Evolutionary conservation across 1,139 yeast species (phyloP).

Genomic region (Maudiozyma humilis): DNA sequence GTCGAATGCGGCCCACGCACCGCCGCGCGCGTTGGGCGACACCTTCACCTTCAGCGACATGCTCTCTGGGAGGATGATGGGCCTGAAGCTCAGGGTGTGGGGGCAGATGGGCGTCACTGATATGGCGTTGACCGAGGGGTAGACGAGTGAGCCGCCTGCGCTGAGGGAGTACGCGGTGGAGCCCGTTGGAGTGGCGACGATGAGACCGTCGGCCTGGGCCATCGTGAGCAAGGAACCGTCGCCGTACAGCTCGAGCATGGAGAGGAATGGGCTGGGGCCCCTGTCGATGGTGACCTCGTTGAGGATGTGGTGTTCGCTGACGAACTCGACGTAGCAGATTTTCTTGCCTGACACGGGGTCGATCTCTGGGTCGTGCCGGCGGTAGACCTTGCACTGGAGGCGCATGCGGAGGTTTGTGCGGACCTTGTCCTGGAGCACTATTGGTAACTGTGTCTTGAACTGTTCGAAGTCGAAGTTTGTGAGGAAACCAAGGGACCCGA

Average conservation of each 20-base stretch:
- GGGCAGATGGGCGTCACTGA: constrained; percentile 91
- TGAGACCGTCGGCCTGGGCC: constrained; percentile 86
- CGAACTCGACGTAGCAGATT: constrained; percentile 46
- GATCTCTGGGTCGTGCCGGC: constrained; percentile 18
- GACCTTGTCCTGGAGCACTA: constrained; percentile 59
- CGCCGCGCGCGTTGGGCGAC: constrained; percentile 55
- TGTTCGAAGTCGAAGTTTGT: constrained; percentile 71
- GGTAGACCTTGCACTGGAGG: constrained; percentile 57
- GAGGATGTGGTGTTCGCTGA: constrained; percentile 70
- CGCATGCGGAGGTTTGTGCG: constrained; percentile 76
- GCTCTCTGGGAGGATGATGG: constrained; percentile 78
- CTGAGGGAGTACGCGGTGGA: constrained; percentile 85
- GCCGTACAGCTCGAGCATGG: constrained; percentile 76
- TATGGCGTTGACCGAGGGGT: constrained; percentile 82
- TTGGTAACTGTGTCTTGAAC: constrained; percentile 48
- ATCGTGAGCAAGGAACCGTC: constrained; percentile 73
- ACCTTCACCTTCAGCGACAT: constrained; percentile 71
- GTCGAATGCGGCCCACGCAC: constrained; percentile 89
- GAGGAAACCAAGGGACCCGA: constrained; percentile 75
- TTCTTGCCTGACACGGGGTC: constrained; percentile 22
- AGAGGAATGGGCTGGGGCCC: constrained; percentile 83
- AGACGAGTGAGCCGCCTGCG: constrained; percentile 90
- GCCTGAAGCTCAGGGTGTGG: constrained; percentile 80
- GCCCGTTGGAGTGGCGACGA: constrained; percentile 86
- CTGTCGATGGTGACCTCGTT: constrained; percentile 82